These are phyloP conservation scores for Colletotrichum sp. DNA, from an alignment of 2,329 filamentous ascomycete genomes.

Conservation along the genomic window DNA sequence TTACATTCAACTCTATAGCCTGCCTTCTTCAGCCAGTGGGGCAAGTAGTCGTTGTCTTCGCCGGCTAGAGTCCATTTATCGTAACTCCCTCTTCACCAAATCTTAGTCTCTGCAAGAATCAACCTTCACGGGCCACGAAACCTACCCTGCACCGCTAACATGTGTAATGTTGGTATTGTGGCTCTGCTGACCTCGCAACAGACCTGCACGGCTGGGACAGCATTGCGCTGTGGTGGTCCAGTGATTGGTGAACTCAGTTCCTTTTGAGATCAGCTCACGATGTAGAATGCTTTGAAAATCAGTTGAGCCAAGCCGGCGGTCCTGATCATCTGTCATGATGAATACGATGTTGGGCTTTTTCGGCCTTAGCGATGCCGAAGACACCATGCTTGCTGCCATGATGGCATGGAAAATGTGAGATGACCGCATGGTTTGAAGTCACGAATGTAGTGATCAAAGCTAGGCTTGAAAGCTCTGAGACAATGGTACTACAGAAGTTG, in stretches of 20 bases:
- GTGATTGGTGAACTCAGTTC: conserved; percentile 28
- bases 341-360: conserved; percentile 27
- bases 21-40: background rate
- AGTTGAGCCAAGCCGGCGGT: conserved; percentile 22
- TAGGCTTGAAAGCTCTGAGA: accelerated
- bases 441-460: background rate
- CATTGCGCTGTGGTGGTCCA: conserved; percentile 31
- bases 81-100: background rate
- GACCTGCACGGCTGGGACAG: conserved; percentile 29
- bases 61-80: background rate
- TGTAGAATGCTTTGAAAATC: conserved; percentile 23
- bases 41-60: background rate
- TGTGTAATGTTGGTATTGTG: conserved; percentile 36
- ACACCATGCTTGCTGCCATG: background rate
- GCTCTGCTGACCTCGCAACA: conserved; percentile 27
- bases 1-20: background rate
- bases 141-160: conserved; percentile 12
- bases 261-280: conserved; percentile 25
- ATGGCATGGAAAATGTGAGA: background rate
- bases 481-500: background rate
- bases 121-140: no score
- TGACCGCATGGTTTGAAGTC: background rate
- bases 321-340: conserved; percentile 27
- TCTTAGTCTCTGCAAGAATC: no score
- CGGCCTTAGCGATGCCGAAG: accelerated